A percentile compares a stretch with the other conserved stretches of the same genome.
Evolutionary conservation across 495 filamentous ascomycete genomes (phyloP).

Genomic region (Aspergillus incahuasiensis): DNA sequence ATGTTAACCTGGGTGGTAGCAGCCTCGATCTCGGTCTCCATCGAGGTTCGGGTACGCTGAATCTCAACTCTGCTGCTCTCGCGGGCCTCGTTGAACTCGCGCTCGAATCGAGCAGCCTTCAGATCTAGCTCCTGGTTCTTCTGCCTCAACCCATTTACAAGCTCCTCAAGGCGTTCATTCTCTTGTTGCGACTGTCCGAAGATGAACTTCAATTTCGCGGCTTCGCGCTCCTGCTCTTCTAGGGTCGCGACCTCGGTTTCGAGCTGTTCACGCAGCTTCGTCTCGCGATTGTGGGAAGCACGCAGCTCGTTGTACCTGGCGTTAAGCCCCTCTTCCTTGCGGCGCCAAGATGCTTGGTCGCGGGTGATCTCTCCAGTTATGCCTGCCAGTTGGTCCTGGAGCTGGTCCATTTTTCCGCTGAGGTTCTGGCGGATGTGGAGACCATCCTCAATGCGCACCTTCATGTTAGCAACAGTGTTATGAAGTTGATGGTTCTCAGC

Average conservation of each 20-base stretch:
- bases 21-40: conserved; percentile 74
- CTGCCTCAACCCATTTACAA: conserved; percentile 58
- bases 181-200: conserved; percentile 52
- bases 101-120: conserved; percentile 63
- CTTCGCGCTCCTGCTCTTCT: conserved; percentile 69
- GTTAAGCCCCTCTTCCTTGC: conserved; percentile 67
- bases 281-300: conserved; percentile 71
- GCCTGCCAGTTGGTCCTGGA: conserved; percentile 79
- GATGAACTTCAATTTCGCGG: conserved; percentile 50
- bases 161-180: conserved; percentile 57
- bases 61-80: conserved; percentile 72
- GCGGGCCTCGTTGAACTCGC: conserved; percentile 77
- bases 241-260: conserved; percentile 73
- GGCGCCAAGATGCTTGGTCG: conserved; percentile 70
- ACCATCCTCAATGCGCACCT: conserved; percentile 78
- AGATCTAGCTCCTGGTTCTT: conserved; percentile 63
- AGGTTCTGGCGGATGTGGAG: conserved; percentile 71
- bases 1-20: conserved; percentile 80
- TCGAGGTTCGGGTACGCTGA: conserved; percentile 67
- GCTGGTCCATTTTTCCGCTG: conserved; percentile 69
- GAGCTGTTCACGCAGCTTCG: conserved; percentile 69
- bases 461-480: conserved; percentile 62
- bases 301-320: conserved; percentile 75
- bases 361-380: conserved; percentile 71
- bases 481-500: conserved; percentile 56